Evolutionary conservation across 164 flowering plant genomes (phyloP), one percentile per base, ranked within the genome.

Genomic region (Chloranthus sessilifolius): DNA sequence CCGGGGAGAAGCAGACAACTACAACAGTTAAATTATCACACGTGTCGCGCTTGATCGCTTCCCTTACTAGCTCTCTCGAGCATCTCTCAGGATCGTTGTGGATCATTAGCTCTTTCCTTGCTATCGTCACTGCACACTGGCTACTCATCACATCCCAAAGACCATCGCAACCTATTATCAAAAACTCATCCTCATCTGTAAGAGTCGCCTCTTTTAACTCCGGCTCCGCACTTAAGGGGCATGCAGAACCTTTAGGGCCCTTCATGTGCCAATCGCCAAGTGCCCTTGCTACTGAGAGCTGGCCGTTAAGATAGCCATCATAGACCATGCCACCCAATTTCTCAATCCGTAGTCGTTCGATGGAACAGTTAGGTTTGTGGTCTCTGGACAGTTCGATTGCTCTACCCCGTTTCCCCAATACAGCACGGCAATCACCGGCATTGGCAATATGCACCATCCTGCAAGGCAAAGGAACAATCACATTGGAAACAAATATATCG

Each of bases 181-280:
- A 58, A 65, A 91, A 91, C 70, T 91, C 98, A 24, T 91, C 98
- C 25, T 91, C 98, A 43, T 85, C 95, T 0, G 75, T 69, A 46
- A 91, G 55, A 10, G 56, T 22, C 1, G 70, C 56, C 56, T 81
- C 85, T 62, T 76, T 79, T 67, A 88, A 51, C 66, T 91, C 96
- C 1, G 98, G 98, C 67, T 91, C 98, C 7, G 95, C 81, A 47
- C 87, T 91, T 23, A 91, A 55, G 45, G 98, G 96, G 61, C 85
- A 79, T 5, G 74, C 63, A 7, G 84, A 74, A 16, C 92, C 98
- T 66, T 80, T 81, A 0, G 92, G 47, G 39, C 90, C 95, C 71
- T 91, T 88, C 90, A 91, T 85, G 74, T 91, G 98, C 98, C 98
- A 91, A 61, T 91, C 96, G 17, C 98, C 95, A n/a, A 91, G 73